A percentile compares a stretch with the other conserved stretches of the same genome.
phyloP scores from a whole-genome alignment of 148 eudicot genomes.

The Bassia scoparia region DNA sequence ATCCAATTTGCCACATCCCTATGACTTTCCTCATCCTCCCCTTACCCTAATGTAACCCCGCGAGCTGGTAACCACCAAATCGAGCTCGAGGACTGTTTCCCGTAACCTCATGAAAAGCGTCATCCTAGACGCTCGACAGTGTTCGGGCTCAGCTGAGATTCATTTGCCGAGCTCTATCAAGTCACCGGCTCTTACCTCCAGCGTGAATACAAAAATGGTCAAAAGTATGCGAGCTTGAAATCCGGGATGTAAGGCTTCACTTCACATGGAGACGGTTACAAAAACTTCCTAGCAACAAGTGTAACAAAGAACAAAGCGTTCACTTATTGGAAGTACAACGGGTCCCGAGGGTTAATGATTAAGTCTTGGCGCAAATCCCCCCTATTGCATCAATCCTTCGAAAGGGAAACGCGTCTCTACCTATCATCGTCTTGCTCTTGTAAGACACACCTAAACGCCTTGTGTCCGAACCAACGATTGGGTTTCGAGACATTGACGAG shows the following conservation, averaged over 20 bases:
- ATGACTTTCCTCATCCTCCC: constrained; percentile 49
- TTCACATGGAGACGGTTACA: constrained; percentile 36
- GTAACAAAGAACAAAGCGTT: constrained; percentile 45
- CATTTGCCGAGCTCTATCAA: constrained; percentile 58
- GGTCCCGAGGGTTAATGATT: constrained; percentile 55
- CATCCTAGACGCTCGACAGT: constrained; percentile 58
- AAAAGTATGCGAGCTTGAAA: constrained; percentile 50
- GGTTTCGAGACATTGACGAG: too few relatives aligned
- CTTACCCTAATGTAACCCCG: constrained; percentile 51
- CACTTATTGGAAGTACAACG: constrained; percentile 52
- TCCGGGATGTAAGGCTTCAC: constrained; percentile 55
- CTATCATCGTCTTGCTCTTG: too few relatives aligned
- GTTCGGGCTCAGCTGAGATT: constrained; percentile 38
- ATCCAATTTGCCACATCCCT: constrained; percentile 60
- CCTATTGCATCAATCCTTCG: constrained; percentile 49
- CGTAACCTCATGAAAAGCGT: constrained; percentile 56
- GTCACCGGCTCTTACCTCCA: constrained; percentile 58
- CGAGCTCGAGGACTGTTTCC: constrained; percentile 58
- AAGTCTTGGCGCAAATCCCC: constrained; percentile 45
- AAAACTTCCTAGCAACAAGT: constrained; percentile 31
- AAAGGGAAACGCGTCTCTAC: too few relatives aligned
- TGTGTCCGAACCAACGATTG: too few relatives aligned
- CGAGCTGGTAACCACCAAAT: constrained; percentile 63
- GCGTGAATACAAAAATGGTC: constrained; percentile 65
- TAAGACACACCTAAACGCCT: too few relatives aligned